Evolutionary conservation across 805 yeast genomes (phyloP).

Genomic region (Candida piceae): DNA sequence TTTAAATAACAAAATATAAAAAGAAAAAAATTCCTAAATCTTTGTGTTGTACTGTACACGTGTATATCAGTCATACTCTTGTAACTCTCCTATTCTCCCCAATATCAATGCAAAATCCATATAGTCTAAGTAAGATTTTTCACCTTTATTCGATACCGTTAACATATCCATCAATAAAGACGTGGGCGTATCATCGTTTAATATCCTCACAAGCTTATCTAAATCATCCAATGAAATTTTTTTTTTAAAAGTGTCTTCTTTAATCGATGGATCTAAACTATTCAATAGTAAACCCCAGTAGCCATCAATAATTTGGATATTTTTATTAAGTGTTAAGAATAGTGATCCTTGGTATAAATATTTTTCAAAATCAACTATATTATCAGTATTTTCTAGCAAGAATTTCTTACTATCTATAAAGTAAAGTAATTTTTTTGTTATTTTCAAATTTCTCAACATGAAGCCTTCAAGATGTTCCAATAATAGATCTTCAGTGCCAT

Average conservation of each 20-base stretch:
- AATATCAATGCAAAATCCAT: slow-evolving; percentile 43
- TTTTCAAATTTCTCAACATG: slow-evolving; percentile 25
- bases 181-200: slow-evolving; percentile 30
- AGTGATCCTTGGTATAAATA: slow-evolving; percentile 37
- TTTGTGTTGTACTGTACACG: not conserved
- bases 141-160: slow-evolving; percentile 36
- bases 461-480: slow-evolving; percentile 25
- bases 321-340: slow-evolving; percentile 31
- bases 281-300: slow-evolving; percentile 37
- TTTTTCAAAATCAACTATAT: slow-evolving; percentile 44
- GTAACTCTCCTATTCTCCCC: slow-evolving; percentile 41
- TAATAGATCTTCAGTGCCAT: slow-evolving; percentile 33
- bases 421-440: slow-evolving; percentile 27
- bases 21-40: no score
- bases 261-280: slow-evolving; percentile 11
- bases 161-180: slow-evolving; percentile 41
- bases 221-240: slow-evolving; percentile 36
- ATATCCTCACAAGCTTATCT: slow-evolving; percentile 20
- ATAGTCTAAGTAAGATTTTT: slow-evolving; percentile 32
- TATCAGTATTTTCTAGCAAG: slow-evolving; percentile 33
- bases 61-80: not conserved
- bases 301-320: slow-evolving; percentile 31
- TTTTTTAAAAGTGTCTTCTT: slow-evolving; percentile 11
- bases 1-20: no score
- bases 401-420: slow-evolving; percentile 28